Evolutionary conservation across 345 rosid species (phyloP).

Genomic region (Gossypium mustelinum): DNA sequence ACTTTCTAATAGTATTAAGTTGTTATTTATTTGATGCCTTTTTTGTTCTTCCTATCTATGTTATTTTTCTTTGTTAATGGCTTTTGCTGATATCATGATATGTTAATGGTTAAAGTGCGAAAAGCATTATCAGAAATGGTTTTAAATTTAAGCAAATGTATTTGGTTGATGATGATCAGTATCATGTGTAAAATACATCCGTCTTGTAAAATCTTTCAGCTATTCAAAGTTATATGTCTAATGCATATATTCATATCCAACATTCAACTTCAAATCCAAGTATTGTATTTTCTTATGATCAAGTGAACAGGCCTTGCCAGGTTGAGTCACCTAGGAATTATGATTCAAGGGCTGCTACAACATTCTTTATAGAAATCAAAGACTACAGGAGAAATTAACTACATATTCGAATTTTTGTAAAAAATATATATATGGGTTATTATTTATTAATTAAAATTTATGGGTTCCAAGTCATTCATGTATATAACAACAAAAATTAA

Average conservation of each 20-base stretch:
- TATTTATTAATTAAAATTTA: too few species aligned
- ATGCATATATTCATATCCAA: not conserved
- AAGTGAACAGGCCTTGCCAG: not conserved
- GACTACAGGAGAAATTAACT: not conserved
- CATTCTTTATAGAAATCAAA: not conserved
- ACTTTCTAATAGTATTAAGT: constrained; percentile 10
- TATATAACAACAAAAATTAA: not conserved
- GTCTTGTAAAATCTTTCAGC: not conserved
- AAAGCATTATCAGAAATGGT: not conserved
- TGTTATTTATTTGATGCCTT: not conserved
- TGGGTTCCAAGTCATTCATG: not conserved
- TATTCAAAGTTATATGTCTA: too few species aligned
- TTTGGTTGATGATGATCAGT: not conserved
- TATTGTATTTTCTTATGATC: too few species aligned
- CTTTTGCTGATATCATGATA: not conserved
- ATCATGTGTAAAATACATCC: not conserved
- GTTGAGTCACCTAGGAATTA: not conserved
- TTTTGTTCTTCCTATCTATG: not conserved
- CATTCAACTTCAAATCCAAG: not conserved
- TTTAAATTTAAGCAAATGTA: not conserved
- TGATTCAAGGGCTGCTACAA: not conserved
- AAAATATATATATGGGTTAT: not conserved
- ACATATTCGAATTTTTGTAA: too few species aligned
- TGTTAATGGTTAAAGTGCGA: not conserved
- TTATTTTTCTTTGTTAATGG: not conserved